These are phyloP conservation scores for Eimeria maxima DNA, from an alignment of 169 alveolate species.

Conservation along the genomic window DNA sequence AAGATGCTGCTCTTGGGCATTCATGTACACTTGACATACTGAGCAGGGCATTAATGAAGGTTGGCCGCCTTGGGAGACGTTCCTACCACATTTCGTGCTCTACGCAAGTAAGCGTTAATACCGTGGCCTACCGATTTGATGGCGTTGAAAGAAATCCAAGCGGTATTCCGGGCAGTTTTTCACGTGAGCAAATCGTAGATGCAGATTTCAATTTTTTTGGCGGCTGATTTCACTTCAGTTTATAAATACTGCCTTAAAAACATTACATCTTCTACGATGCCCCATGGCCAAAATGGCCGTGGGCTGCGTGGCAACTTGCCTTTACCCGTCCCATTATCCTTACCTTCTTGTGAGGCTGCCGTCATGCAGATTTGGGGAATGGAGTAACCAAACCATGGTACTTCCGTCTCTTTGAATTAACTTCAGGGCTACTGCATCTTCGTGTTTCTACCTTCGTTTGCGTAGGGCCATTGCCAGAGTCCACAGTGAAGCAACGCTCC, in stretches of 20 bases:
- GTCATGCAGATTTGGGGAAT: not conserved
- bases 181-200: not conserved
- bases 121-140: too few relatives aligned
- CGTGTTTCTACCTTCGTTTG: not conserved
- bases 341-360: not conserved
- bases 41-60: too few relatives aligned
- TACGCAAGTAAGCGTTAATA: too few relatives aligned
- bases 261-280: not conserved
- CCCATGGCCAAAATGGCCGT: not conserved
- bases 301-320: not conserved
- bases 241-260: not conserved
- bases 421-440: not conserved
- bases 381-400: not conserved
- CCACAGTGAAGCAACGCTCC: not conserved
- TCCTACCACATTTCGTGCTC: too few relatives aligned
- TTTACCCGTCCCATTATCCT: not conserved
- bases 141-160: too few relatives aligned
- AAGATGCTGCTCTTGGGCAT: too few relatives aligned
- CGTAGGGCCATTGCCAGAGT: not conserved
- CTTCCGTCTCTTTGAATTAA: not conserved
- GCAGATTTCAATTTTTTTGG: not conserved
- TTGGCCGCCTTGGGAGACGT: too few relatives aligned
- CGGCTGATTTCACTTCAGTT: too few relatives aligned
- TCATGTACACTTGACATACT: too few relatives aligned
- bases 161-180: too few relatives aligned